Evolutionary conservation across 257 asterid genomes (phyloP).

Genomic region (Nicotiana sylvestris): DNA sequence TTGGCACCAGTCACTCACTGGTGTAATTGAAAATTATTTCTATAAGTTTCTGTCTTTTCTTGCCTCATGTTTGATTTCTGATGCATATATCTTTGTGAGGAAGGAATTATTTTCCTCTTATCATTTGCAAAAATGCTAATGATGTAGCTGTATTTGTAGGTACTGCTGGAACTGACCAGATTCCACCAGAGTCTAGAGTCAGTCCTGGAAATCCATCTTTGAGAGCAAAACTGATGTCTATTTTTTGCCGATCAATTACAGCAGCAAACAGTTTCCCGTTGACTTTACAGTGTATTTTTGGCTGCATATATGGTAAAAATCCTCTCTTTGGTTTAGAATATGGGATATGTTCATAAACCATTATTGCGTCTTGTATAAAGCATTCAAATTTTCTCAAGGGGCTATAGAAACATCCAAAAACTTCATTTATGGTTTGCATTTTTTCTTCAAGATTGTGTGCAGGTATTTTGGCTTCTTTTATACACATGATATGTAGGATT

Average conservation of each 20-base stretch:
- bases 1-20: not conserved
- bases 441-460: not conserved
- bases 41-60: not conserved
- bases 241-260: constrained; percentile 83
- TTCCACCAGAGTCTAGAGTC: constrained; percentile 66
- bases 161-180: constrained; percentile 47
- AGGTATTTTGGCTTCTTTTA: not conserved
- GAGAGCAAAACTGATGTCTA: constrained; percentile 73
- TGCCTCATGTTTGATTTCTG: not conserved
- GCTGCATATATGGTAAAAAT: constrained; percentile 74
- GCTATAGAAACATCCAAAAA: not conserved
- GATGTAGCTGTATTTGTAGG: constrained; percentile 44
- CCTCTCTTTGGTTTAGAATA: not conserved
- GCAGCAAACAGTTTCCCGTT: constrained; percentile 94
- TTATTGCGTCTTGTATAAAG: not conserved
- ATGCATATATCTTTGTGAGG: not conserved
- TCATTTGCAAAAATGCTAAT: not conserved
- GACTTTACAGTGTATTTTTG: constrained; percentile 91
- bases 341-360: not conserved
- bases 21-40: not conserved
- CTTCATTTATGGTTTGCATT: not conserved
- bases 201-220: constrained; percentile 62
- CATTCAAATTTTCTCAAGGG: not conserved
- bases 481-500: not conserved
- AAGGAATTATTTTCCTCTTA: not conserved